Conservation (phyloP, 2,329 filamentous ascomycete species). For the Fusarium sp. region DNA sequence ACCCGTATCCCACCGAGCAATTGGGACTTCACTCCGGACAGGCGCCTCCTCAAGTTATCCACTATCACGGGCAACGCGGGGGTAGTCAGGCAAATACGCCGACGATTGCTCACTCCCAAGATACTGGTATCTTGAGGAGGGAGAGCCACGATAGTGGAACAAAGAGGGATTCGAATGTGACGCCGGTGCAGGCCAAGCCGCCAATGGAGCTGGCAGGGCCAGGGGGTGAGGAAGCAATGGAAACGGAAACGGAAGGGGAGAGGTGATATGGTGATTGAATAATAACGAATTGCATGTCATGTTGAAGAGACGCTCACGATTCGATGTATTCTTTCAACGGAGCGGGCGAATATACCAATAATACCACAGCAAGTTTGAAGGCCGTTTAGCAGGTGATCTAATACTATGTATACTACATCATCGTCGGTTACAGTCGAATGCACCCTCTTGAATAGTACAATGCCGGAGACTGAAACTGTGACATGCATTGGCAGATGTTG, state of each 20-base stretch:
- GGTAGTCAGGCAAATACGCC: constrained; percentile 76
- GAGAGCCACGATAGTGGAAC: constrained; percentile 62
- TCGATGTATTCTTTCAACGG: constrained; percentile 42
- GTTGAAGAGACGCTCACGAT: constrained; percentile 47
- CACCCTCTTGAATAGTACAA: background rate
- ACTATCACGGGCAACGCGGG: constrained; percentile 76
- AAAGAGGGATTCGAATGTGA: constrained; percentile 55
- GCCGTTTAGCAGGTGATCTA: constrained; percentile 13
- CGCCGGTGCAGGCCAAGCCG: constrained; percentile 54
- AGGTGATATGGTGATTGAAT: constrained; percentile 46
- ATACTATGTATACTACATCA: constrained; percentile 9
- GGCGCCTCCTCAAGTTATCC: constrained; percentile 73
- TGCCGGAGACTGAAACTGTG: background rate
- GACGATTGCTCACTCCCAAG: constrained; percentile 66
- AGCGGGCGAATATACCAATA: constrained; percentile 46
- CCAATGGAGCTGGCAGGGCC: constrained; percentile 37
- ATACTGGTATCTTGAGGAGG: constrained; percentile 60
- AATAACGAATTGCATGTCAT: constrained; percentile 44
- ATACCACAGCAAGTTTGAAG: constrained; percentile 38
- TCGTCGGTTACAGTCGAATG: background rate
- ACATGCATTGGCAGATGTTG: background rate
- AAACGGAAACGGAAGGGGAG: constrained; percentile 38
- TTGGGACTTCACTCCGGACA: constrained; percentile 73
- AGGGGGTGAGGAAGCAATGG: constrained; percentile 28
- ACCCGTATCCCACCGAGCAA: constrained; percentile 75